These are phyloP conservation scores for Trichoderma brevicompactum DNA, from an alignment of 2,329 filamentous ascomycete species.

Conservation along the genomic window DNA sequence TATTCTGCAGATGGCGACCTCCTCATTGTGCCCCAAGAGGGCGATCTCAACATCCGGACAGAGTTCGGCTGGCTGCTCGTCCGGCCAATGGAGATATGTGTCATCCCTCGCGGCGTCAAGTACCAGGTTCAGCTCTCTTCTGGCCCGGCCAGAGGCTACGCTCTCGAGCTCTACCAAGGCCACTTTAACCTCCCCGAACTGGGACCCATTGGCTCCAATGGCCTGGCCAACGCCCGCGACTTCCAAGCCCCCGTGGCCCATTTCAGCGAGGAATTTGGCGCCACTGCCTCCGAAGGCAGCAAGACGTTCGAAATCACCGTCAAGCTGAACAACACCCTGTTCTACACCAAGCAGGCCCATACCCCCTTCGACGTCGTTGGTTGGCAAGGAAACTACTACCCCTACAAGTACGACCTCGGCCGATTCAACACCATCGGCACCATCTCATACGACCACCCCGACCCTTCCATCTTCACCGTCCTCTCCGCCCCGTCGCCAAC, in stretches of 20 bases:
- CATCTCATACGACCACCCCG: conserved; percentile 76
- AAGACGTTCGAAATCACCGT: conserved; percentile 55
- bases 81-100: conserved; percentile 76
- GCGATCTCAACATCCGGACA: conserved; percentile 74
- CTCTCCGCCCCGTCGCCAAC: conserved; percentile 64
- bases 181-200: conserved; percentile 74
- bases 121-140: conserved; percentile 71
- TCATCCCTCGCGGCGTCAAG: conserved; percentile 74
- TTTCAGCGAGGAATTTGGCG: conserved; percentile 65
- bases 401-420: conserved; percentile 81
- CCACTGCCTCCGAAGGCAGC: conserved; percentile 45
- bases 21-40: conserved; percentile 75
- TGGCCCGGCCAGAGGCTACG: conserved; percentile 71
- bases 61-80: conserved; percentile 76
- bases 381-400: conserved; percentile 81
- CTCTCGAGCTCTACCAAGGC: conserved; percentile 73
- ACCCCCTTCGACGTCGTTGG: conserved; percentile 80
- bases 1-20: conserved; percentile 85
- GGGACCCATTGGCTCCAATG: conserved; percentile 73
- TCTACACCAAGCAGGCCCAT: conserved; percentile 67
- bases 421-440: conserved; percentile 76
- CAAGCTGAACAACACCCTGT: conserved; percentile 70
- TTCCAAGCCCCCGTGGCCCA: conserved; percentile 73
- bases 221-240: conserved; percentile 75
- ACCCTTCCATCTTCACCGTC: conserved; percentile 78